Conservation (phyloP, 192 early-diverging fungal genomes). For the Borealophlyctis nickersoniae region DNA sequence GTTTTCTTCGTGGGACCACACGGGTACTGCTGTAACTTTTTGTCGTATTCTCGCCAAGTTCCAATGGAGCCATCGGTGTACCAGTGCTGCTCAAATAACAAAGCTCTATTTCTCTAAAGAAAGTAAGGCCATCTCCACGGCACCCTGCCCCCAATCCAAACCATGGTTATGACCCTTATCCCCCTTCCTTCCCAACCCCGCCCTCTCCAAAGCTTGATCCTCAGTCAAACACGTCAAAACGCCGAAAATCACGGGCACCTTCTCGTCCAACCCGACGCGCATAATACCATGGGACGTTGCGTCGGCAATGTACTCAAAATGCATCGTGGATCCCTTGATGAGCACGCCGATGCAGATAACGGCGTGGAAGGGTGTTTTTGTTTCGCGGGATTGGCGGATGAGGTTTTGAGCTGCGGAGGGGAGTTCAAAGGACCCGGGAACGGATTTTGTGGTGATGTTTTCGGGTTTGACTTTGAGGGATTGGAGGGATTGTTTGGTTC, state of each 20-base stretch:
- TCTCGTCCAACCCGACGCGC: conserved; percentile 88
- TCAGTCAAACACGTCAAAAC: conserved; percentile 93
- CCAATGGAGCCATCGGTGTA: no score
- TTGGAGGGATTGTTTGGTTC: conserved; percentile 64
- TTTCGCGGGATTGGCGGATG: conserved; percentile 42
- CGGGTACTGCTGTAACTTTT: no score
- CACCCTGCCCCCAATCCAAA: conserved; percentile 89
- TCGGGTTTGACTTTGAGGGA: conserved; percentile 63
- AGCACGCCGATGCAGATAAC: conserved; percentile 94
- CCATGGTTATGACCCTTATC: conserved; percentile 91
- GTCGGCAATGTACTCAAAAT: conserved; percentile 99
- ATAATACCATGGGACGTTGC: conserved; percentile 89
- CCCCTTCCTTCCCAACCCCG: conserved; percentile 61
- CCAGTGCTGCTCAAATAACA: no score
- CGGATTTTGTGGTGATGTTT: conserved; percentile 77
- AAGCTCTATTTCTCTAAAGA: neutral
- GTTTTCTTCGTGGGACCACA: no score
- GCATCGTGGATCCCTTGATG: conserved; percentile 98
- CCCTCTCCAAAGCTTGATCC: conserved; percentile 84
- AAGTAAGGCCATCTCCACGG: conserved; percentile 85
- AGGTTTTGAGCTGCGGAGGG: conserved; percentile 83
- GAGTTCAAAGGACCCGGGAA: conserved; percentile 93
- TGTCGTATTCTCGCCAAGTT: no score
- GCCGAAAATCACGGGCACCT: conserved; percentile 90
- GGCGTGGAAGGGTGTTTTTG: conserved; percentile 86